Conservation (phyloP, 768 basidiomycete genomes). For the Kwoniella europaea region DNA sequence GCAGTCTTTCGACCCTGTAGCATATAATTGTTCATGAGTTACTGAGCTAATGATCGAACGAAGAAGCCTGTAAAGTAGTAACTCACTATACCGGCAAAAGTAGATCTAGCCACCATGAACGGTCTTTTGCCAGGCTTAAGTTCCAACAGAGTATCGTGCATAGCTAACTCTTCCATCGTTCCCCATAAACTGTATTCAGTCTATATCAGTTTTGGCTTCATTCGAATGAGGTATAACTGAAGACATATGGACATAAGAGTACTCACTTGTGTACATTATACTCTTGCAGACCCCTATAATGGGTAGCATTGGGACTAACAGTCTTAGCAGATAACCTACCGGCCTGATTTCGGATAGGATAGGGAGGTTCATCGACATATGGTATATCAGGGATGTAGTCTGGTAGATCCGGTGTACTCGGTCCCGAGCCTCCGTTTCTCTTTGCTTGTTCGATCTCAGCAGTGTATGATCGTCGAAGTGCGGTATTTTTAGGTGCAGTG, state of each 20-base stretch:
- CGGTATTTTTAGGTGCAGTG: slow-evolving; percentile 20
- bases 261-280: slow-evolving; percentile 42
- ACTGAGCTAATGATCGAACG: too few species aligned
- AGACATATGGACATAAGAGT: too few species aligned
- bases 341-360: slow-evolving; percentile 70
- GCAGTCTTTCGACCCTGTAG: slow-evolving; percentile 31
- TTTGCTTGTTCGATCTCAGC: slow-evolving; percentile 8
- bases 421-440: neutral
- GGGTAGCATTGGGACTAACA: slow-evolving; percentile 74
- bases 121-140: slow-evolving; percentile 69
- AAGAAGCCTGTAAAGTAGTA: too few species aligned
- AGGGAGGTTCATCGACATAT: slow-evolving; percentile 42
- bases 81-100: slow-evolving; percentile 53
- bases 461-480: slow-evolving; percentile 15
- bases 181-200: slow-evolving; percentile 41
- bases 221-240: too few species aligned
- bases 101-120: slow-evolving; percentile 59
- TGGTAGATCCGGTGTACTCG: neutral
- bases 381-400: slow-evolving; percentile 9
- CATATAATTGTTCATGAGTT: too few species aligned
- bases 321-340: slow-evolving; percentile 66
- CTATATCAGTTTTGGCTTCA: too few species aligned
- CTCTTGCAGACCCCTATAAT: slow-evolving; percentile 64
- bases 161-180: slow-evolving; percentile 71
- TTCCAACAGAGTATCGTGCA: slow-evolving; percentile 66